Evolutionary conservation across 2,329 filamentous ascomycete species (phyloP).

Genomic region (Parastagonospora avenae): DNA sequence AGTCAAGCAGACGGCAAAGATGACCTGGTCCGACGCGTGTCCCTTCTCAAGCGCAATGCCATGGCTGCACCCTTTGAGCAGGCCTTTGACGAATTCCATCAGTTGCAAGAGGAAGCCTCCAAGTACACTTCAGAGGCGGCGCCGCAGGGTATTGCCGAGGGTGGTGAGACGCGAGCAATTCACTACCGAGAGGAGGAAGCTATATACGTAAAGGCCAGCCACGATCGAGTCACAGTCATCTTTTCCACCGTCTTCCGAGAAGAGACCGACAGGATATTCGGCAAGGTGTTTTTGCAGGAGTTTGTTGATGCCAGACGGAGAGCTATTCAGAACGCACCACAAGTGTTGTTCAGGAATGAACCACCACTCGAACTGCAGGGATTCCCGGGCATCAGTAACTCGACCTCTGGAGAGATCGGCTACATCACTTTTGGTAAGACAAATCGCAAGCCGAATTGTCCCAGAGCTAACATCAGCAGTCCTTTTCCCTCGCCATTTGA

Average conservation of each 20-base stretch:
- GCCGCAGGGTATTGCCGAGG: constrained; percentile 86
- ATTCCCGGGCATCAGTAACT: constrained; percentile 76
- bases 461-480: constrained; percentile 59
- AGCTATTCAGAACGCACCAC: constrained; percentile 96
- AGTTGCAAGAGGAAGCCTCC: constrained; percentile 83
- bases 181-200: constrained; percentile 99
- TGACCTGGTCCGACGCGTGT: constrained; percentile 83
- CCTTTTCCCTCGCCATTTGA: constrained; percentile 93
- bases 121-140: constrained; percentile 94
- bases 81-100: constrained; percentile 91
- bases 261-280: constrained; percentile 96
- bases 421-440: constrained; percentile 94
- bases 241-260: constrained; percentile 98
- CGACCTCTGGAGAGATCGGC: constrained; percentile 83
- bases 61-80: constrained; percentile 99
- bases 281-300: constrained; percentile 93
- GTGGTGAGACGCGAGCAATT: constrained; percentile 91
- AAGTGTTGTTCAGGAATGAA: constrained; percentile 95
- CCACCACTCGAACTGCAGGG: constrained; percentile 89
- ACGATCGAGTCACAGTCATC: constrained; percentile 97
- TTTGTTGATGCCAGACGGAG: constrained; percentile 95
- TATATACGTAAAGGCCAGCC: constrained; percentile 97
- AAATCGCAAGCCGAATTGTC: constrained; percentile 3
- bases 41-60: constrained; percentile 93
- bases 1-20: constrained; percentile 73